Evolutionary conservation across 2,329 filamentous ascomycete species (phyloP).

Genomic region (Kalaharituber pfeilii): DNA sequence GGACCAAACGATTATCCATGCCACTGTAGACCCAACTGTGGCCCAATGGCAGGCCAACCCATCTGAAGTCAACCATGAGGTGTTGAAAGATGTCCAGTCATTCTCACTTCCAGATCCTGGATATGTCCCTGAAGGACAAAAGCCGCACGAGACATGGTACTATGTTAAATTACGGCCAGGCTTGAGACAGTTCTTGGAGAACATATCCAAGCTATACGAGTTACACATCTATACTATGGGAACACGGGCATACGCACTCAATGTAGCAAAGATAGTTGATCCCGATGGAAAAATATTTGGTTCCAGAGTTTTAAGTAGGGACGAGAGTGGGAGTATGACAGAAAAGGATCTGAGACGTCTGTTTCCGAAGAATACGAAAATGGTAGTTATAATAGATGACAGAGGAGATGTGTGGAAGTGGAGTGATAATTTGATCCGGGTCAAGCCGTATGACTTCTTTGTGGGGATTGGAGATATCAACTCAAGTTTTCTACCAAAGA

Average conservation of each 20-base stretch:
- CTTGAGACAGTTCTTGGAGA: constrained; percentile 59
- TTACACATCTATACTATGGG: constrained; percentile 99
- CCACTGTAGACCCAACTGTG: constrained; percentile 89
- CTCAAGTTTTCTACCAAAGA: constrained; percentile 81
- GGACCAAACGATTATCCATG: constrained; percentile 96
- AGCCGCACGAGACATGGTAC: constrained; percentile 61
- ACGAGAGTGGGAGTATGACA: constrained; percentile 87
- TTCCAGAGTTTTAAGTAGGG: constrained; percentile 85
- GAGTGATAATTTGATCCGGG: constrained; percentile 82
- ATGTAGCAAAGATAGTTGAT: constrained; percentile 84
- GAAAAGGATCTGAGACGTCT: constrained; percentile 78
- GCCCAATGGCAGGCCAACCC: constrained; percentile 87
- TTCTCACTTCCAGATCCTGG: constrained; percentile 64
- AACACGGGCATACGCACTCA: constrained; percentile 83
- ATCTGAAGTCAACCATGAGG: constrained; percentile 74
- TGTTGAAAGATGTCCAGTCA: constrained; percentile 69
- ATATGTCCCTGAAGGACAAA: neutral
- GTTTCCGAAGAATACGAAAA: constrained; percentile 93
- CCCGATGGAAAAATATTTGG: constrained; percentile 78
- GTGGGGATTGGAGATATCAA: constrained; percentile 98
- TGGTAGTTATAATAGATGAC: constrained; percentile 98
- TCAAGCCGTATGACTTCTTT: constrained; percentile 92
- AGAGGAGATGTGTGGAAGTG: constrained; percentile 93
- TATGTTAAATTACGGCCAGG: constrained; percentile 96
- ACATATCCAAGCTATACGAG: constrained; percentile 68